Evolutionary conservation across 768 basidiomycete genomes (phyloP).

Genomic region (Pisolithus microcarpus): DNA sequence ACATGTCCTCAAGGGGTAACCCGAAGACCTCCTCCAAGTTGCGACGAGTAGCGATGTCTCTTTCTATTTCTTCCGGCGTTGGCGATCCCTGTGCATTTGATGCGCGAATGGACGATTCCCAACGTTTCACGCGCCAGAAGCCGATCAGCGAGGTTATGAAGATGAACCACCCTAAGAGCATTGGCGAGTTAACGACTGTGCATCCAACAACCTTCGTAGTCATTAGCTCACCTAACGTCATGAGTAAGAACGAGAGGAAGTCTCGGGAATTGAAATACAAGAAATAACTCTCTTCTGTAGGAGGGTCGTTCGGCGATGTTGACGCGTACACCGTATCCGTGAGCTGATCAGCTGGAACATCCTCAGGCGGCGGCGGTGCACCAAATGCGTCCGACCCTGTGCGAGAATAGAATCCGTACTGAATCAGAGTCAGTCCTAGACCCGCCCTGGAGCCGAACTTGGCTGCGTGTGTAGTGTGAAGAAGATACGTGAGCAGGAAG

Average conservation of each 20-base stretch:
- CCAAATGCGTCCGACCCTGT: conserved; percentile 26
- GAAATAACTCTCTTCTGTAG: conserved; percentile 6
- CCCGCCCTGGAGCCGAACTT: conserved; percentile 92
- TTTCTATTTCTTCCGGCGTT: conserved; percentile 39
- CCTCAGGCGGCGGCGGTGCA: conserved; percentile 11
- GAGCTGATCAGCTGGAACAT: conserved; percentile 9
- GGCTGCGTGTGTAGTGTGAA: conserved; percentile 87
- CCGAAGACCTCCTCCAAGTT: conserved; percentile 50
- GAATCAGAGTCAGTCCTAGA: conserved; percentile 91
- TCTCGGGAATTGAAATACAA: conserved; percentile 55
- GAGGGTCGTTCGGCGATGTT: conserved; percentile 21
- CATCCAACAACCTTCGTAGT: background rate
- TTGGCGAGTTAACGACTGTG: conserved; percentile 1
- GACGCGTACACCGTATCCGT: conserved; percentile 16
- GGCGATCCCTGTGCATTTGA: conserved; percentile 19
- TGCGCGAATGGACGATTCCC: conserved; percentile 66
- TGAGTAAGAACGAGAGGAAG: conserved; percentile 87
- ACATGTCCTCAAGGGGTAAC: conserved; percentile 29
- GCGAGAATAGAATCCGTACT: conserved; percentile 78
- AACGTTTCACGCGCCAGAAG: conserved; percentile 80
- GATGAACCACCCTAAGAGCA: conserved; percentile 76
- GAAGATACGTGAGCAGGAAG: conserved; percentile 86
- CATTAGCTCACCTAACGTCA: conserved; percentile 62
- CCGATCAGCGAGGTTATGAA: conserved; percentile 76
- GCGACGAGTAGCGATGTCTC: conserved; percentile 44